Percentiles rank a stretch among this genome's conserved stretches.
These are phyloP conservation scores for Dothideomycetes sp. DNA, from an alignment of 2,329 filamentous ascomycete species.

Conservation along the genomic window DNA sequence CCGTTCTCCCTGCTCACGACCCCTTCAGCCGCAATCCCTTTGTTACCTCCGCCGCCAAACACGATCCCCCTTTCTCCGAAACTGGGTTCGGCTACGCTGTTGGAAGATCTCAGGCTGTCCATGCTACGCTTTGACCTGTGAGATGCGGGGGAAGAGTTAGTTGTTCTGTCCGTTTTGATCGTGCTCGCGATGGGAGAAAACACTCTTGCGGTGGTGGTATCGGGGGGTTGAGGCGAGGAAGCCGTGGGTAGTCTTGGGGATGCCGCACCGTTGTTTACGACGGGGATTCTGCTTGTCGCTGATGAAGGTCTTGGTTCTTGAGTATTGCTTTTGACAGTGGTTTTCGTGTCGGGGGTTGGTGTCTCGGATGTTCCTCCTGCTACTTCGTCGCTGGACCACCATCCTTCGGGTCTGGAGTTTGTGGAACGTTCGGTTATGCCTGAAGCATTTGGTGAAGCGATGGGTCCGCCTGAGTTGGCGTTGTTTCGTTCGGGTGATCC, in stretches of 20 bases:
- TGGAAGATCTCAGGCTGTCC: slow-evolving; percentile 15
- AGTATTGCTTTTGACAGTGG: background rate
- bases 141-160: slow-evolving; percentile 1
- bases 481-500: background rate
- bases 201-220: background rate
- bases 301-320: background rate
- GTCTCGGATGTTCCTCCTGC: slow-evolving; percentile 12
- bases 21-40: slow-evolving; percentile 10
- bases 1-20: slow-evolving; percentile 10
- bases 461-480: background rate
- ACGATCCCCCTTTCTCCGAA: slow-evolving; percentile 7
- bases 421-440: slow-evolving; percentile 10
- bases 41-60: slow-evolving; percentile 12
- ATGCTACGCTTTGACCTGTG: slow-evolving; percentile 14
- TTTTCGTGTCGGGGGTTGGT: slow-evolving; percentile 7
- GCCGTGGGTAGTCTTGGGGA: background rate
- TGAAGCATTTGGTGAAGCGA: slow-evolving; percentile 7
- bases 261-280: background rate
- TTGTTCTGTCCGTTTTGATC: background rate
- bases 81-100: slow-evolving; percentile 6
- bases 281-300: background rate
- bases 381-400: slow-evolving; percentile 12
- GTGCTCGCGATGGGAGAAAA: background rate
- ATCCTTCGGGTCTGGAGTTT: slow-evolving; percentile 13
- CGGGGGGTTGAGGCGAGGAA: slow-evolving; percentile 1